These are phyloP conservation scores for Raffaelea albimanens DNA, from an alignment of 2,329 filamentous ascomycete genomes.

Conservation along the genomic window DNA sequence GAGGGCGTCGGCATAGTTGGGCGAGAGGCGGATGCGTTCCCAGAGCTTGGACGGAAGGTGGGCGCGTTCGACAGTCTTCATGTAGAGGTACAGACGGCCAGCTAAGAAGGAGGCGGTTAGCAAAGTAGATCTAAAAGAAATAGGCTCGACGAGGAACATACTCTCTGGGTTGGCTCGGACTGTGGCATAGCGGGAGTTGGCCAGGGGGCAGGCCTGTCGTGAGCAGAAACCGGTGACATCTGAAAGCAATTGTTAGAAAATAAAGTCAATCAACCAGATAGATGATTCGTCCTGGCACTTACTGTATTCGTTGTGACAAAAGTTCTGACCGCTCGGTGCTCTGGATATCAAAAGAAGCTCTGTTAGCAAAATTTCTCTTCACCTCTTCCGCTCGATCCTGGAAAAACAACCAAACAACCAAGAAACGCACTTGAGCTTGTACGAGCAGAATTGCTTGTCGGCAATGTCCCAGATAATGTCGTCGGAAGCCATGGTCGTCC, in stretches of 20 bases:
- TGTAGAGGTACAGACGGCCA: conserved; percentile 79
- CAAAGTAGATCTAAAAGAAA: neutral
- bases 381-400: no score
- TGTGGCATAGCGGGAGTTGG: conserved; percentile 88
- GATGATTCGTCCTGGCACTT: no score
- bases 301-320: conserved; percentile 94
- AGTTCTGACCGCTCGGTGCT: conserved; percentile 71
- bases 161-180: conserved; percentile 64
- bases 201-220: conserved; percentile 77
- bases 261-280: neutral
- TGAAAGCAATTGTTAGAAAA: neutral
- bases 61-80: conserved; percentile 85
- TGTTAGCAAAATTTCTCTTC: neutral
- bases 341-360: conserved; percentile 13
- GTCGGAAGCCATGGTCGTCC: conserved; percentile 67
- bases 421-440: conserved; percentile 71
- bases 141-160: conserved; percentile 8
- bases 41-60: conserved; percentile 87
- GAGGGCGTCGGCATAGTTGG: conserved; percentile 84
- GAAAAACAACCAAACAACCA: no score
- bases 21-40: conserved; percentile 83
- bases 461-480: conserved; percentile 98
- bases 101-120: neutral
- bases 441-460: conserved; percentile 89
- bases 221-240: conserved; percentile 32